Conservation (phyloP, 2,329 filamentous ascomycete genomes). For the Pseudocercospora macadamiae region DNA sequence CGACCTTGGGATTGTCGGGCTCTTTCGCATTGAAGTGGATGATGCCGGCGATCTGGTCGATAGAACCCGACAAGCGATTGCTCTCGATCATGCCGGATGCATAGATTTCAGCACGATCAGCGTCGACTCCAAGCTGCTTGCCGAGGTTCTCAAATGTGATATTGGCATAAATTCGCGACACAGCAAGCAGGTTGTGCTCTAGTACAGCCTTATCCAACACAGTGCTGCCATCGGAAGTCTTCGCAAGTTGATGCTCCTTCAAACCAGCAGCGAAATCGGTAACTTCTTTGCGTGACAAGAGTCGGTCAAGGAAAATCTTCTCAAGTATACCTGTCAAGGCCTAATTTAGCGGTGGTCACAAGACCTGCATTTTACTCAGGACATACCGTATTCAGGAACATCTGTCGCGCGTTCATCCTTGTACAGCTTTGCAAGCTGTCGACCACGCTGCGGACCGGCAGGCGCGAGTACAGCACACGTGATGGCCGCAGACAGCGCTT, state of each 20-base stretch:
- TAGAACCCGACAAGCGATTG: conserved; percentile 80
- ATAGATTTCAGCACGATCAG: conserved; percentile 83
- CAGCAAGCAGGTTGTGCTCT: conserved; percentile 91
- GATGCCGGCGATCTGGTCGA: conserved; percentile 88
- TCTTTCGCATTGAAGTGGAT: conserved; percentile 86
- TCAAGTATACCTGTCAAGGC: conserved; percentile 68
- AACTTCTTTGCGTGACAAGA: conserved; percentile 81
- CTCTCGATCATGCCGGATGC: conserved; percentile 96
- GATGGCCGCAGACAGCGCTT: conserved; percentile 83
- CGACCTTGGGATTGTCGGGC: conserved; percentile 53
- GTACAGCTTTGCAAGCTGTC: conserved; percentile 80
- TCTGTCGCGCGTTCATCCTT: conserved; percentile 83
- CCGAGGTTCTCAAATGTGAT: conserved; percentile 69
- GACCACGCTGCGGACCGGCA: conserved; percentile 81
- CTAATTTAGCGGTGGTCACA: not conserved
- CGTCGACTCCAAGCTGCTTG: conserved; percentile 73
- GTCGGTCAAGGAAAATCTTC: conserved; percentile 93
- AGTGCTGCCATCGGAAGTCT: conserved; percentile 86
- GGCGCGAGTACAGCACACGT: conserved; percentile 91
- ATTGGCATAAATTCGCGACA: conserved; percentile 63
- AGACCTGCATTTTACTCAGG: not conserved
- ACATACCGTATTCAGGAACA: conserved; percentile 70
- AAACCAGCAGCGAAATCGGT: conserved; percentile 80
- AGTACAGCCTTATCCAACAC: conserved; percentile 91
- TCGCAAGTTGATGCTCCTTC: conserved; percentile 84